Conservation (phyloP, 2,329 filamentous ascomycete genomes). For the Hypoxylon sp. region DNA sequence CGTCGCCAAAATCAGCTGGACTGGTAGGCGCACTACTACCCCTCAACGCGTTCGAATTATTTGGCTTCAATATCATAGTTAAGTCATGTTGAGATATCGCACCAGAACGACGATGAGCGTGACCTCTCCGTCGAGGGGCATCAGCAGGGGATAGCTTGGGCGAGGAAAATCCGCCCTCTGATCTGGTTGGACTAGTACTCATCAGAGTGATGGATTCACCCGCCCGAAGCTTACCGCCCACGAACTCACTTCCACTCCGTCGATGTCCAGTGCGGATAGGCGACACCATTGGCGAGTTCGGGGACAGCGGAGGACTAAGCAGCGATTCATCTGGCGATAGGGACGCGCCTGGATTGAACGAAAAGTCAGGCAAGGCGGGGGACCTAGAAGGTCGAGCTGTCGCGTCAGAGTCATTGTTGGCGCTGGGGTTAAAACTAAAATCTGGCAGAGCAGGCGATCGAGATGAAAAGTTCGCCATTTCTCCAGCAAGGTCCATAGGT, state of each 20-base stretch:
- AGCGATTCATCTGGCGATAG: conserved; percentile 45
- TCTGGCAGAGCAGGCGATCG: conserved; percentile 44
- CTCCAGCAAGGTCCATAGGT: conserved; percentile 35
- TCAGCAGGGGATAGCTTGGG: conserved; percentile 62
- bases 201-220: conserved; percentile 67
- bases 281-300: conserved; percentile 57
- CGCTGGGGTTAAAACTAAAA: conserved; percentile 49
- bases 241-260: conserved; percentile 85
- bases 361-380: conserved; percentile 61
- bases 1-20: conserved; percentile 58
- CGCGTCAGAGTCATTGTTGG: conserved; percentile 41
- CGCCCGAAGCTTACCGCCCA: conserved; percentile 74
- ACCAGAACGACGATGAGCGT: conserved; percentile 81
- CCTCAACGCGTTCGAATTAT: conserved; percentile 59
- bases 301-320: conserved; percentile 65
- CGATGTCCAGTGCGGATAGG: conserved; percentile 77
- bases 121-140: conserved; percentile 68
- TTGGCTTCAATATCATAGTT: conserved; percentile 70
- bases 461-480: conserved; percentile 21
- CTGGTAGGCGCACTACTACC: conserved; percentile 72
- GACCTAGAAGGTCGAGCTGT: conserved; percentile 48
- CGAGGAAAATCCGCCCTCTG: conserved; percentile 65
- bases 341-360: conserved; percentile 61
- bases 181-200: conserved; percentile 75
- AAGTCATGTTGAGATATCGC: conserved; percentile 88